Evolutionary conservation across 2,329 filamentous ascomycete species (phyloP), one percentile per base, ranked within the genome.

Genomic region (Sporothrix curviconia): DNA sequence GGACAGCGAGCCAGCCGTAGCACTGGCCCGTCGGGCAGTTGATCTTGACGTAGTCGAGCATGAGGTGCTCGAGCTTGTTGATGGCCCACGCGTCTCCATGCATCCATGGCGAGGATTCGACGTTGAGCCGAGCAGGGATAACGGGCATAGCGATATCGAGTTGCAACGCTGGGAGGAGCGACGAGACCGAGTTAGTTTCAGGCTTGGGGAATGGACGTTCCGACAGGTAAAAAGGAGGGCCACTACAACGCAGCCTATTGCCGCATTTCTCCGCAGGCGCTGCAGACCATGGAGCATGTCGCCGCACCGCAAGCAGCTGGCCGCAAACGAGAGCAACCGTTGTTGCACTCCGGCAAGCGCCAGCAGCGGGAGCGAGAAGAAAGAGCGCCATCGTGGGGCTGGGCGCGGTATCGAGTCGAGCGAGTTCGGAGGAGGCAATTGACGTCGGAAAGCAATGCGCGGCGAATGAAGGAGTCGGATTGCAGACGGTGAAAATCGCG

Each of bases 31-130:
- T 92, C 28, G 90, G 86, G 70, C 94, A 99, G 67, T 87, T 87
- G 68, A 99, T 95, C 67, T 90, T 91, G 76, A 99, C 92, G 69
- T 96, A 97, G 74, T 97, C 91, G 63, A 99, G 81, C 12, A 90
- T 94, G 56, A 97, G 78, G 63, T 95, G 84, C 73, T 97, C 86
- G 6, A 99, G 80, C 71, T 97, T 97, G 67, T 96, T 90, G 69
- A 99, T 89, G 34, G 94, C 94, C 94, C 94, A 99, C 55, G 90
- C 22, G 94, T 99, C 75, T 99, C 90, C 90, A 97, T 96, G 65
- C n/a, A 99, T 90, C 94, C 94, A 99, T 36, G 94, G n/a, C 92
- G 53, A 97, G 72, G 63, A 97, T 96, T n/a, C 59, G 92, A 96
- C n/a, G 80, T 99, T 99, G 73, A 97, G n/a, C n/a, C 76, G 64